Conservation (phyloP, 192 early-diverging fungal genomes). For the Phycomyces blakesleeanus region DNA sequence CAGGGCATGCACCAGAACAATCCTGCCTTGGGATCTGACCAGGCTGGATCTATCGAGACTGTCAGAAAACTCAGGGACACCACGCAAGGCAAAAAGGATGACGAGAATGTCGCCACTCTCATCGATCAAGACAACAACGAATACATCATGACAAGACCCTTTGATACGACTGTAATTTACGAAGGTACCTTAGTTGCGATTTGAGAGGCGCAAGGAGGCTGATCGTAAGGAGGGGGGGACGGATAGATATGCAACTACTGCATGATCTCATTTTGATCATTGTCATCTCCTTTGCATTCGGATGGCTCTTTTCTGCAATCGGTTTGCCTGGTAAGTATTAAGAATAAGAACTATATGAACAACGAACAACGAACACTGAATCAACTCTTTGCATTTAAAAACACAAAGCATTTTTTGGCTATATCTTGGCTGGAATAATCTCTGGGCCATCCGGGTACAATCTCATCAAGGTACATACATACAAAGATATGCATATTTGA, state of each 20-base stretch:
- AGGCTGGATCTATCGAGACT: slow-evolving; percentile 33
- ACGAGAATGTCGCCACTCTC: slow-evolving; percentile 30
- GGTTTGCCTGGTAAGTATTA: slow-evolving; percentile 41
- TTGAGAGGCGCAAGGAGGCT: not conserved
- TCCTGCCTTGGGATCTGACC: slow-evolving; percentile 2
- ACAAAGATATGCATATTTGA: no score
- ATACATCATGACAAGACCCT: slow-evolving; percentile 46
- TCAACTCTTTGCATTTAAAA: no score
- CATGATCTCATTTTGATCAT: slow-evolving; percentile 44
- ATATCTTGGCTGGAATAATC: slow-evolving; percentile 51
- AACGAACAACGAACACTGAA: no score
- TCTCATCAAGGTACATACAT: slow-evolving; percentile 45
- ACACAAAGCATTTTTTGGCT: slow-evolving; percentile 54
- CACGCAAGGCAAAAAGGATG: slow-evolving; percentile 18
- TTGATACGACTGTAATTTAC: slow-evolving; percentile 42
- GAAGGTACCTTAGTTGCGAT: slow-evolving; percentile 29
- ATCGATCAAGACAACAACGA: slow-evolving; percentile 54
- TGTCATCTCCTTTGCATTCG: slow-evolving; percentile 37
- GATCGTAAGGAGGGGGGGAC: not conserved
- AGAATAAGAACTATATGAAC: no score
- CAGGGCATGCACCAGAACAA: slow-evolving; percentile 36
- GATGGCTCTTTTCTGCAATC: slow-evolving; percentile 31
- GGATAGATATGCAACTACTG: slow-evolving; percentile 38
- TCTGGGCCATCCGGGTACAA: slow-evolving; percentile 46
- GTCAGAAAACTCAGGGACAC: slow-evolving; percentile 39